phyloP scores from a whole-genome alignment of 129 eudicot species.

The Flaveria bidentis region DNA sequence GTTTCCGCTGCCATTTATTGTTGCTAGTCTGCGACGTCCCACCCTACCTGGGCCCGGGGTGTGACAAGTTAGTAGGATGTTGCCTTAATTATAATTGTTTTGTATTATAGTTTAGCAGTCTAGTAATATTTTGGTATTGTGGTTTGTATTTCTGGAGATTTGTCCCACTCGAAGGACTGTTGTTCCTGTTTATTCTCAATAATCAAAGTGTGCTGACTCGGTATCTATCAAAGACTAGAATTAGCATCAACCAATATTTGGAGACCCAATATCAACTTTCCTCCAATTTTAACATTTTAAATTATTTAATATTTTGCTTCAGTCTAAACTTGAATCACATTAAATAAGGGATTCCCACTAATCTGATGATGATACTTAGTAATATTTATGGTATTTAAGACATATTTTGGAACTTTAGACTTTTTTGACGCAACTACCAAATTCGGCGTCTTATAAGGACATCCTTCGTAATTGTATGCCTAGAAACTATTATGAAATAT shows the following conservation, averaged over 20 bases:
- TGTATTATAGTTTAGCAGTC: too few relatives aligned
- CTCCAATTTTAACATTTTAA: not conserved
- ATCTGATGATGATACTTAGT: not conserved
- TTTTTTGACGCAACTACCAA: not conserved
- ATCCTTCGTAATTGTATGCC: not conserved
- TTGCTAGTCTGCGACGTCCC: too few relatives aligned
- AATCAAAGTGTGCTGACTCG: too few relatives aligned
- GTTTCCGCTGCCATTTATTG: too few relatives aligned
- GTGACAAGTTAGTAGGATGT: too few relatives aligned
- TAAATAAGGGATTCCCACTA: not conserved
- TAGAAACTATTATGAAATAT: conserved; percentile 10
- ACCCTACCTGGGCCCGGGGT: too few relatives aligned
- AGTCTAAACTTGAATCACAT: not conserved
- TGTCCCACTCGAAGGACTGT: too few relatives aligned
- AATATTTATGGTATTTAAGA: not conserved
- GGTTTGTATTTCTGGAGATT: too few relatives aligned
- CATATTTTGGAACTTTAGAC: not conserved
- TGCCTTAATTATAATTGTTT: too few relatives aligned
- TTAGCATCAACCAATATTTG: conserved; percentile 5
- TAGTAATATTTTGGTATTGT: too few relatives aligned
- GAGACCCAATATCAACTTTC: not conserved
- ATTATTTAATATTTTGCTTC: not conserved
- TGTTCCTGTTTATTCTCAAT: too few relatives aligned
- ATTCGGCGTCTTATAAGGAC: not conserved
- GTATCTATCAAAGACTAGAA: conserved; percentile 7